Conservation (phyloP, 768 basidiomycete genomes). For the Podaxis sp. region DNA sequence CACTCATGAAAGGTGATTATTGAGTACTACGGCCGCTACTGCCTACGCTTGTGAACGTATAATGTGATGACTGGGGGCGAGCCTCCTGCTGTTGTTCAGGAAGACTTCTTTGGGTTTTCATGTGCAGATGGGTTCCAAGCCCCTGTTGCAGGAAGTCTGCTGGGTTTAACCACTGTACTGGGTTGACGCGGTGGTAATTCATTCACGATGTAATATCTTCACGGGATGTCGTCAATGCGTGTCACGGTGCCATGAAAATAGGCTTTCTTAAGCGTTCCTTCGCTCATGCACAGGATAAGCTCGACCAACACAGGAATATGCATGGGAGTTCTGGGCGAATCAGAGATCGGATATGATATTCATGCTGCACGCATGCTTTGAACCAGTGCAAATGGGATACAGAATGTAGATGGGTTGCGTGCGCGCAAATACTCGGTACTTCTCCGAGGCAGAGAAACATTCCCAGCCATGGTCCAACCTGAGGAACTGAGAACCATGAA, state of each 20-base stretch:
- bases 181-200: background rate
- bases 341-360: background rate
- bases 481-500: background rate
- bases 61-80: background rate
- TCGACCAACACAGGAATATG: background rate
- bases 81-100: background rate
- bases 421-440: background rate
- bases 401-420: background rate
- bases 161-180: background rate
- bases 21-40: background rate
- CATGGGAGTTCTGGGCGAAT: background rate
- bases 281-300: background rate
- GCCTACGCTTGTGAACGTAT: background rate
- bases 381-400: background rate
- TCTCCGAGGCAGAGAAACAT: background rate
- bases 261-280: background rate
- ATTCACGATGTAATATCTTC: background rate
- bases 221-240: background rate
- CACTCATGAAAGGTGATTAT: background rate
- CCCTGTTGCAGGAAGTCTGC: background rate
- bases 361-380: background rate
- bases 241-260: no score
- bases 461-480: background rate
- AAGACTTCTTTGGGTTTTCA: background rate
- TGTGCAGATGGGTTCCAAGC: background rate